These are phyloP conservation scores for Umbilicus rupestris DNA, from an alignment of 164 flowering plant genomes.

Conservation along the genomic window DNA sequence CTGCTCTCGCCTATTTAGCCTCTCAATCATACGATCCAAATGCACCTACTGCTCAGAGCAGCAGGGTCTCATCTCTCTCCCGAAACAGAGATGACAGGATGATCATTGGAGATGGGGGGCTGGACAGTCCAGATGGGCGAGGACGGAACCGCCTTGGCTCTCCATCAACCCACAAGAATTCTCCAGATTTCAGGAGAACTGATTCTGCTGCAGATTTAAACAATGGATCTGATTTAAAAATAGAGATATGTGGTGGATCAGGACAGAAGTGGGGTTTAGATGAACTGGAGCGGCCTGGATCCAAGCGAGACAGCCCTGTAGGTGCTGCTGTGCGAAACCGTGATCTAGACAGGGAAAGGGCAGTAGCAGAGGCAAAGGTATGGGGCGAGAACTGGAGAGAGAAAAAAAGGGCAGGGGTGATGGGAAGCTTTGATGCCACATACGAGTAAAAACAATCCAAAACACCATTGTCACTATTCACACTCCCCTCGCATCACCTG, in stretches of 20 bases:
- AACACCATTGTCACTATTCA: neutral
- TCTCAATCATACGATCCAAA: slow-evolving; percentile 80
- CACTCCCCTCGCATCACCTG: neutral
- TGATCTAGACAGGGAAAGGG: slow-evolving; percentile 69
- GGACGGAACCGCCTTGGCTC: slow-evolving; percentile 36
- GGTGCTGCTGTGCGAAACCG: slow-evolving; percentile 49
- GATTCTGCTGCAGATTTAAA: slow-evolving; percentile 31
- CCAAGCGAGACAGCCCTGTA: slow-evolving; percentile 48
- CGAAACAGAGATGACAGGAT: slow-evolving; percentile 41
- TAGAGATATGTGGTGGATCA: slow-evolving; percentile 52
- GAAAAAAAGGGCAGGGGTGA: slow-evolving; percentile 39
- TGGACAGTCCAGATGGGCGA: slow-evolving; percentile 35
- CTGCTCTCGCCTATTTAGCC: slow-evolving; percentile 82
- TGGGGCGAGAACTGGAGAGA: slow-evolving; percentile 95
- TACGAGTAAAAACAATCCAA: slow-evolving; percentile 22
- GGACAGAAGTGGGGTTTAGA: slow-evolving; percentile 63
- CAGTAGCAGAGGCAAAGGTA: slow-evolving; percentile 79
- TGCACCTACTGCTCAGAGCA: slow-evolving; percentile 37
- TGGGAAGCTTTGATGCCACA: slow-evolving; percentile 61
- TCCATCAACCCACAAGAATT: slow-evolving; percentile 50
- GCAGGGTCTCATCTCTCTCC: slow-evolving; percentile 42
- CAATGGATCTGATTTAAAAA: slow-evolving; percentile 36
- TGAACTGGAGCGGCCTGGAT: slow-evolving; percentile 50
- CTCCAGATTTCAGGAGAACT: slow-evolving; percentile 57
- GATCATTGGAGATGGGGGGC: slow-evolving; percentile 24